Base-by-base conservation (phyloP, 345 rosid genomes). In the Syzygium oleosum region DNA sequence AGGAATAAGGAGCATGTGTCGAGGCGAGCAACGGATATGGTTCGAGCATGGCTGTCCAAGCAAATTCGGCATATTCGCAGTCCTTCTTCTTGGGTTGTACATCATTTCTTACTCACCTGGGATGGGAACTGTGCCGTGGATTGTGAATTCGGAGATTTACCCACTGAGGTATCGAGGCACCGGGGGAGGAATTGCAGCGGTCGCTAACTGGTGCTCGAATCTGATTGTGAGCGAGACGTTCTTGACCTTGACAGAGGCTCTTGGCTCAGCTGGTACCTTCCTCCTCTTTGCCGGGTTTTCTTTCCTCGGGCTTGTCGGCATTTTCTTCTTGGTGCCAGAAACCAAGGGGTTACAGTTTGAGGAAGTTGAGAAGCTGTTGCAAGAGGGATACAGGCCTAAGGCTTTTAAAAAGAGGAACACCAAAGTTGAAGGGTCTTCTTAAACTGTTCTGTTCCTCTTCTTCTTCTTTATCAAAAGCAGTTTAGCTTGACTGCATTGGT, bases 131-230 rank as follows among this genome's bases (percentile, higher is more conserved):
- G 96, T 90, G n/a, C 99, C 98, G 0, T 94, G 98, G 99, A 94
- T 96, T n/a, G 93, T 96, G 10, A 97, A 96, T 93, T 96, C 99
- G 19, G 99, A 97, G 94, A 97, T 97, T 25, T 97, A 97, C 85
- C 99, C 99, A 1, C 88, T 96, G 46, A 90, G 93, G 84, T 97
- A 96, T 87, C 92, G 98, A 91, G 99, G 99, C 2, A n/a, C 94
- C 13, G 97, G 99, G 0, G 99, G 97, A 88, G 99, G 98, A 9
- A 94, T 97, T 9, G 98, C 97, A 0, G 98, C 98, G 0, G 97
- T 96, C 6, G 52, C 94, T 2, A 96, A 96, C 91, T 97, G 98
- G 99, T 84, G 87, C n/a, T 94, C 98, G 2, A 95, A 96, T 86
- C 95, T 95, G 6, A 31, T 95, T 2, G 97, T 97, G 31, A 97